Percentiles rank a stretch among this genome's conserved stretches.
Conservation (phyloP, 1,284 basidiomycete genomes). For the Moesziomyces globuligerus region DNA sequence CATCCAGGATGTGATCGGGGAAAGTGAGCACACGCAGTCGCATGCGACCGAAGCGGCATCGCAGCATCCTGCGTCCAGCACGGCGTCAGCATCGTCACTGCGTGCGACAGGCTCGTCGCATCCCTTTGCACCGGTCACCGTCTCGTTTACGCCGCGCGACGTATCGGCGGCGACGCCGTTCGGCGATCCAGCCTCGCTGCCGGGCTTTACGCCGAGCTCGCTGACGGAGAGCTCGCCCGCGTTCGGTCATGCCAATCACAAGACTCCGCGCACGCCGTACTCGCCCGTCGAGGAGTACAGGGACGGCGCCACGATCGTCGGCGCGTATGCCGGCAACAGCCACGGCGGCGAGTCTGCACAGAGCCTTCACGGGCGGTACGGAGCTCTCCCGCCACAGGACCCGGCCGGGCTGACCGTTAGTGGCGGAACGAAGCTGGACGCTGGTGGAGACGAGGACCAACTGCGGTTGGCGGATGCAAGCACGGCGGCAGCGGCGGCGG, state of each 20-base stretch:
- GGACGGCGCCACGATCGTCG: slow-evolving; percentile 38
- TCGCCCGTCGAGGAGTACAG: slow-evolving; percentile 55
- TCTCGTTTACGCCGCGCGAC: slow-evolving; percentile 35
- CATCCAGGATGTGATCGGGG: slow-evolving; percentile 29
- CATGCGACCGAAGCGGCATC: background rate
- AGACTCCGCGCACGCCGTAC: slow-evolving; percentile 58
- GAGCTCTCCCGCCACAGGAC: background rate
- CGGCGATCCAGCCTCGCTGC: slow-evolving; percentile 58
- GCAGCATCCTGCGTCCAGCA: background rate
- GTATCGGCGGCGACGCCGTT: slow-evolving; percentile 23
- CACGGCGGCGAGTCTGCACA: slow-evolving; percentile 6
- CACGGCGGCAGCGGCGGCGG: slow-evolving; percentile 28
- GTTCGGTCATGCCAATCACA: slow-evolving; percentile 43
- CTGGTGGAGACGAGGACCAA: slow-evolving; percentile 8
- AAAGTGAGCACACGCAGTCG: slow-evolving; percentile 10
- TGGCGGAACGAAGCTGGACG: slow-evolving; percentile 1
- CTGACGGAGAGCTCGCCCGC: slow-evolving; percentile 59
- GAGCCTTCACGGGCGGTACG: slow-evolving; percentile 12
- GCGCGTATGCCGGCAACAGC: slow-evolving; percentile 13
- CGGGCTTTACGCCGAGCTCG: slow-evolving; percentile 60
- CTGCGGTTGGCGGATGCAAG: slow-evolving; percentile 31
- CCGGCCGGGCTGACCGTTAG: slow-evolving; percentile 1
- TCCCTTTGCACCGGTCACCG: slow-evolving; percentile 15
- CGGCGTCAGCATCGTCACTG: background rate
- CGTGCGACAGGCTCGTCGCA: slow-evolving; percentile 4